Evolutionary conservation across 2,329 filamentous ascomycete species (phyloP), one percentile per base, ranked within the genome.

Genomic region (Dactylellina drechsleri): DNA sequence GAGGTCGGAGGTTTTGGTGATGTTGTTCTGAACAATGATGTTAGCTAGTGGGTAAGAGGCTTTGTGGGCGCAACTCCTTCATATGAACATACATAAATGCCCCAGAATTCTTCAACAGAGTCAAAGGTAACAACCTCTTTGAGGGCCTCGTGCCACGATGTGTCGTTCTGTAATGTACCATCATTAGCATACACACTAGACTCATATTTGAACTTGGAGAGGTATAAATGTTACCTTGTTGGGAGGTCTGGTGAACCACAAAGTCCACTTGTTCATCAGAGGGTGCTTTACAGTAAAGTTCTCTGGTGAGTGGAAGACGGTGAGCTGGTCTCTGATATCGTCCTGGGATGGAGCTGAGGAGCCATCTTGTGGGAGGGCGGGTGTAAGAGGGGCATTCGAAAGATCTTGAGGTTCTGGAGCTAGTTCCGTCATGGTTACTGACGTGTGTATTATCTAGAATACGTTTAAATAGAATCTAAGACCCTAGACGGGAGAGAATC

Each of bases 261-360:
- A 86, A 73, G 95, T 98, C 95, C 95, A 99, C 82, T 92, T 91
- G 86, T 97, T 91, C 87, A 96, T 93, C 76, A 99, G 87, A 78
- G 93, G 94, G 83, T 99, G 95, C 87, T 98, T 99, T 83, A 99
- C 95, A 80, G 96, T 99, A 88, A 99, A 99, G 87, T 99, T 97
- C 79, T 97, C 91, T 80, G 95, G 91, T 84, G 98, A 93, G 82
- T 99, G 93, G 85, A 99, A 99, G 79, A 99, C 94, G 54, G 95
- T 99, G 80, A 97, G 87, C 60, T 91, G 85, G 81, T 93, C 90
- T 78, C 83, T 83, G 77, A 85, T 84, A 64, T 82, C 83, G 62
- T 80, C 78, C 66, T 85, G 85, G 31, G 31, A 7, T 36, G 31
- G 31, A 15, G 54, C 62, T 36, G 31, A 36, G 12, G 72, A 61